Evolutionary conservation across 2,329 filamentous ascomycete species (phyloP), one percentile per base, ranked within the genome.

Genomic region (Bipolaris bicolor): DNA sequence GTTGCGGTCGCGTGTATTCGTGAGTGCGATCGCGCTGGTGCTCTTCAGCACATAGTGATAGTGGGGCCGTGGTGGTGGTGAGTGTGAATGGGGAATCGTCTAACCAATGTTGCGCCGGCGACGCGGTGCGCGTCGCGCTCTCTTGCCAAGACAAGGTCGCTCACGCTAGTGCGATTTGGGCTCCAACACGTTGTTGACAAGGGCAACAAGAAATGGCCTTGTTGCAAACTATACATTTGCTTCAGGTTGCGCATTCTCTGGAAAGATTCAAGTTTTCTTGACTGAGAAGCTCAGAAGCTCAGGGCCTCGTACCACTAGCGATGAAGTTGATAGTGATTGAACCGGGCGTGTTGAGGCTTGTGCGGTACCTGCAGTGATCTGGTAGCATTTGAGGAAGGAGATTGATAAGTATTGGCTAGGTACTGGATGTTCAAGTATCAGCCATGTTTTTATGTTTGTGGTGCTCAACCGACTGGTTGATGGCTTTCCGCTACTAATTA

Each of bases 121-220:
- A 69, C 66, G 65, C 66, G 66, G 45, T 53, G 43, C 65, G 64
- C 63, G 64, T 65, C 64, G 66, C 66, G 66, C 55, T 62, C 58
- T 58, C 51, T 45, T 55, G 64, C 62, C 62, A 65, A 64, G 62
- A 46, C 6, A 53, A 13, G 13, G 40, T 48, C 44, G 9, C 10
- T 26, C 5, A n/a, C 46, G n/a, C 34, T 49, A 49, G 46, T 20
- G 9, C 34, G 7, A 18, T 49, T 29, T 49, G 9, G 34, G 46
- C 46, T 5, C 7, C 9, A 13, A 3, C 34, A 49, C 34, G 22
- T 16, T 26, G n/a, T 29, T 34, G 15, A 26, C 29, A 2, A 24
- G 7, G 5, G 31, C 46, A 3, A 24, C 13, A n/a, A 10, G 18
- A 13, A 9, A 18, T n/a, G n/a, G 29, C 26, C n/a, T 13, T 20